Evolutionary conservation across 805 yeast species (phyloP).

Genomic region (Zygosaccharomyces rouxii): DNA sequence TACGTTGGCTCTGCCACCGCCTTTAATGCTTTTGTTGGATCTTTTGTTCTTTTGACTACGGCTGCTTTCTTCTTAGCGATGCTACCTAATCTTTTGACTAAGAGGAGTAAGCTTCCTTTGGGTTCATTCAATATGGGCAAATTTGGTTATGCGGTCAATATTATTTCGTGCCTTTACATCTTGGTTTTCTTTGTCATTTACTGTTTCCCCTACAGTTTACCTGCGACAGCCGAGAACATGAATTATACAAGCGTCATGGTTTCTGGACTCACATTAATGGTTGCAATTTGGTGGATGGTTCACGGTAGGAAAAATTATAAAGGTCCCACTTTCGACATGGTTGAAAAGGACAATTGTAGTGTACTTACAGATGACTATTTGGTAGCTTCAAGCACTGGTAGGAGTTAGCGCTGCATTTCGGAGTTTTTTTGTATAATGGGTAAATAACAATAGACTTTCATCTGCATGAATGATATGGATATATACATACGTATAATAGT

Average conservation of each 20-base stretch:
- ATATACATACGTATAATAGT: background rate
- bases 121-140: constrained; percentile 8
- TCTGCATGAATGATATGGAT: background rate
- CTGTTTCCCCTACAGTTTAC: constrained; percentile 10
- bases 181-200: constrained; percentile 9
- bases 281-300: constrained; percentile 10
- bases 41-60: constrained; percentile 7
- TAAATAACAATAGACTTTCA: background rate
- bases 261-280: constrained; percentile 6
- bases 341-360: background rate
- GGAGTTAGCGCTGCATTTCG: background rate
- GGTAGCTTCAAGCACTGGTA: background rate
- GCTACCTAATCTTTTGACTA: constrained; percentile 4
- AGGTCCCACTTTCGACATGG: background rate
- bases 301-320: constrained; percentile 5
- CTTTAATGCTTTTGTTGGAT: constrained; percentile 10
- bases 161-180: constrained; percentile 7
- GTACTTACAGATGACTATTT: background rate
- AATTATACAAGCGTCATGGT: constrained; percentile 9
- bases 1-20: constrained; percentile 10
- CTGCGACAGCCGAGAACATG: constrained; percentile 4
- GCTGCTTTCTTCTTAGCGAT: constrained; percentile 6
- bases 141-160: constrained; percentile 9
- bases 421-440: background rate
- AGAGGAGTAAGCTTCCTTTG: constrained; percentile 1